Percentiles rank a stretch among this genome's conserved stretches.
Conservation (phyloP, 768 basidiomycete species). For the Hygrocybe coccinea region DNA sequence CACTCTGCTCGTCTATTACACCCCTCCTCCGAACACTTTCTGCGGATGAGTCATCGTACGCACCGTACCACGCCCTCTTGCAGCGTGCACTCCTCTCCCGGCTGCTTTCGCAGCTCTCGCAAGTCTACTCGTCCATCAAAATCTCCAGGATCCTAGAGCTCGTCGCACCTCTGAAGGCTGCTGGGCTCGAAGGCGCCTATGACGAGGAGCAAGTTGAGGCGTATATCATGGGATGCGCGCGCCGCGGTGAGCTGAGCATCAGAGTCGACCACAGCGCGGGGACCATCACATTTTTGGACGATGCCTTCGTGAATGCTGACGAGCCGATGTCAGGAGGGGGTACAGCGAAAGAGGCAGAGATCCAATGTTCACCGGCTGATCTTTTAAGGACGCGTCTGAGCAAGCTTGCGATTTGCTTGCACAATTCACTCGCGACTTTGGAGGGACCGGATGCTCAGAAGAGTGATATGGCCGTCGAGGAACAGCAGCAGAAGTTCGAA, state of each 20-base stretch:
- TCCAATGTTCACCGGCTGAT: slow-evolving; percentile 70
- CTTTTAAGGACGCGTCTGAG: slow-evolving; percentile 75
- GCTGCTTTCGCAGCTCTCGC: slow-evolving; percentile 83
- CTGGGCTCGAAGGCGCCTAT: slow-evolving; percentile 48
- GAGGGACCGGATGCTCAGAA: slow-evolving; percentile 42
- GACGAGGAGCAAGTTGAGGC: slow-evolving; percentile 80
- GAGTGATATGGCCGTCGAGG: slow-evolving; percentile 44
- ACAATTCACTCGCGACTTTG: slow-evolving; percentile 60
- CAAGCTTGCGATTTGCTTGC: slow-evolving; percentile 66
- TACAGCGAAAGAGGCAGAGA: slow-evolving; percentile 34
- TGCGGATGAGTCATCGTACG: slow-evolving; percentile 53
- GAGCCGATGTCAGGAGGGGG: slow-evolving; percentile 29
- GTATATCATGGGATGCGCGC: slow-evolving; percentile 89
- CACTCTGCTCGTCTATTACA: slow-evolving; percentile 70
- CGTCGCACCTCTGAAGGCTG: slow-evolving; percentile 65
- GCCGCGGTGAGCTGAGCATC: slow-evolving; percentile 79
- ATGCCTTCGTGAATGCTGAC: slow-evolving; percentile 53
- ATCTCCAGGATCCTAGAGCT: slow-evolving; percentile 73
- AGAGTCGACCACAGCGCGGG: slow-evolving; percentile 86
- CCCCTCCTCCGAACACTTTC: slow-evolving; percentile 67
- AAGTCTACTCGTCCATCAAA: slow-evolving; percentile 86
- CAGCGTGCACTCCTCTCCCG: slow-evolving; percentile 89
- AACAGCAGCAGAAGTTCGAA: slow-evolving; percentile 54
- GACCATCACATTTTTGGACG: slow-evolving; percentile 79
- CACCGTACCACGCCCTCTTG: slow-evolving; percentile 83